Evolutionary conservation across 495 filamentous ascomycete genomes (phyloP), one percentile per base, ranked within the genome.

Genomic region (Penicillium nucicola): DNA sequence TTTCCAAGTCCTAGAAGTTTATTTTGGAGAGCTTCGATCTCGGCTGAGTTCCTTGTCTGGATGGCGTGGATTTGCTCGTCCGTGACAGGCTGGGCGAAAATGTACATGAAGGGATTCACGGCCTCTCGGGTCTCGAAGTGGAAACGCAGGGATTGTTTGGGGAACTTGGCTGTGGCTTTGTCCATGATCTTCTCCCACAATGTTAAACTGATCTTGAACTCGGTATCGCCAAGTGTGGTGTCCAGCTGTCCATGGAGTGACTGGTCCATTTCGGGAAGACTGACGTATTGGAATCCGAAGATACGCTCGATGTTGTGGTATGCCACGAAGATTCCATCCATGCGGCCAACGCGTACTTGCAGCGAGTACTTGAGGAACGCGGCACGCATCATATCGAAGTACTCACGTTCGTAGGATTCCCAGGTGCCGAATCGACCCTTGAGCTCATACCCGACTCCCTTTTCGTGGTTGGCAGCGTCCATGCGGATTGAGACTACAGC

Each of bases 241-340:
- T 88, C 74, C 4, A 55, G 53, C 45, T 85, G 82, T 17, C 89
- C 90, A 60, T 99, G 93, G 6, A 99, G 62, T 0, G 88, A 77
- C 12, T 72, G 64, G 65, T 99, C 93, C 88, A 99, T 93, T 59
- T 97, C 95, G 1, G 76, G 57, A 12, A 96, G 66, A 47, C 83
- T 82, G 45, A 99, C 74, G 60, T 99, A 99, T 66, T 97, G 93
- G 68, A 99, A 99, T 0, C 93, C 93, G 62, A 99, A 99, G 36
- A 99, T 95, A 30, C 90, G 84, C 65, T 95, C 79, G 5, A 89
- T 85, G 59, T 99, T 99, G 70, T 99, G 93, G 65, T 84, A 97
- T 11, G 95, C 95, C n/a, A 97, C 89, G 57, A 97, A 97, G 42
- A 97, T 97, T 42, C 93, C 93, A 55, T 97, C 92, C 93, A 99